Conservation (phyloP, 495 filamentous ascomycete genomes). For the Aspergillus wentii region DNA sequence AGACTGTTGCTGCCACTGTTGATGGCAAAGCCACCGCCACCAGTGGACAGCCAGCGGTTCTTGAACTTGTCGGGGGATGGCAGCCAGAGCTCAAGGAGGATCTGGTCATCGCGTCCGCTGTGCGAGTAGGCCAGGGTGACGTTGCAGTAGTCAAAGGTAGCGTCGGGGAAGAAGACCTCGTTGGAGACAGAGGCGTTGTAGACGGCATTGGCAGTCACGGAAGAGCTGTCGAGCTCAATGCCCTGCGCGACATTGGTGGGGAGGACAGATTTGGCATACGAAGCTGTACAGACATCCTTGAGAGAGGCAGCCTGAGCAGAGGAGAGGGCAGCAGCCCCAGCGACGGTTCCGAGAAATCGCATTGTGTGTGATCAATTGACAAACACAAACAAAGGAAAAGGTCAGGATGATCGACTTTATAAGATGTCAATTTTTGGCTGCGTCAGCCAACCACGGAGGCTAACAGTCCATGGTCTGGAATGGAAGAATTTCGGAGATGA, state of each 20-base stretch:
- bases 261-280: background rate
- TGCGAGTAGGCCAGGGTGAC: constrained; percentile 2
- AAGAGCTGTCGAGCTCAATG: constrained; percentile 27
- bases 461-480: no score
- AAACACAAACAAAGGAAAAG: no score
- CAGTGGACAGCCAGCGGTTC: constrained; percentile 39
- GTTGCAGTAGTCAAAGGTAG: constrained; percentile 7
- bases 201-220: constrained; percentile 18
- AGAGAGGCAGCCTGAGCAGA: background rate
- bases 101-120: constrained; percentile 1
- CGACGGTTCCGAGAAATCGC: background rate
- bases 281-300: background rate
- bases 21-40: constrained; percentile 42
- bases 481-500: no score
- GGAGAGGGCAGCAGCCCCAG: background rate
- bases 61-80: constrained; percentile 33
- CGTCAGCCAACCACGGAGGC: no score
- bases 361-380: no score
- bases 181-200: constrained; percentile 22
- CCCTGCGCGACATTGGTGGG: constrained; percentile 4
- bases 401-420: no score
- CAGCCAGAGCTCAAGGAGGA: constrained; percentile 35
- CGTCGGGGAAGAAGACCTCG: constrained; percentile 2
- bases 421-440: no score
- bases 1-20: constrained; percentile 22